Conservation (phyloP, 176 grass and related monocot species). For the Oryza coarctata region DNA sequence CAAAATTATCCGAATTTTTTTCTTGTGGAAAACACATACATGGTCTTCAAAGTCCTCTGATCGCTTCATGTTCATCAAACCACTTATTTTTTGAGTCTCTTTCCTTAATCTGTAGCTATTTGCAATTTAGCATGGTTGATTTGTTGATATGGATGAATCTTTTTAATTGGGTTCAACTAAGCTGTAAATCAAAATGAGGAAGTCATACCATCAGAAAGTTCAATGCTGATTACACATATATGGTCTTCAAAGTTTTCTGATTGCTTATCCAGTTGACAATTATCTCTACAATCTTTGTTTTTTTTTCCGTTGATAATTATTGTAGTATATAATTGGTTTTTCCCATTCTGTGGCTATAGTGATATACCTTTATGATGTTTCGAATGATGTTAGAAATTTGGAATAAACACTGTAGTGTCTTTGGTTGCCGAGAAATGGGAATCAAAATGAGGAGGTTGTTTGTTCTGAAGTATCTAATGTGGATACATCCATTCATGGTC, state of each 20-base stretch:
- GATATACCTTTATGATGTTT: neutral
- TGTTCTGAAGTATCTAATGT: slow-evolving; percentile 45
- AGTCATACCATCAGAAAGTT: slow-evolving; percentile 5
- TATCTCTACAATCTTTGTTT: neutral
- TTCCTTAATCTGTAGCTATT: neutral
- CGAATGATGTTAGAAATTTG: neutral
- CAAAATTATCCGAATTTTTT: slow-evolving; percentile 29
- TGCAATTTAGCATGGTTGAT: neutral
- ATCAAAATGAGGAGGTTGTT: slow-evolving; percentile 45
- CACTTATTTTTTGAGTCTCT: neutral
- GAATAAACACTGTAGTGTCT: neutral
- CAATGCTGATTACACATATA: slow-evolving; percentile 4
- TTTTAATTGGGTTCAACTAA: neutral
- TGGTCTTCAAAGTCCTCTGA: slow-evolving; percentile 77
- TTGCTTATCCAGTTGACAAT: neutral
- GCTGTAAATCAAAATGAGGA: slow-evolving; percentile 26
- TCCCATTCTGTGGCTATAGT: neutral
- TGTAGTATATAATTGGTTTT: neutral
- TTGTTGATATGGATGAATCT: neutral
- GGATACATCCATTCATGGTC: slow-evolving; percentile 39
- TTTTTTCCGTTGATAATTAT: neutral
- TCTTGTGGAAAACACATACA: slow-evolving; percentile 31
- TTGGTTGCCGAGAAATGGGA: neutral
- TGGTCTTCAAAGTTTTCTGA: slow-evolving; percentile 27
- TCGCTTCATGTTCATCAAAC: neutral